phyloP scores from a whole-genome alignment of 371 early-diverging fungal genomes.

The Rhizopus sp. region DNA sequence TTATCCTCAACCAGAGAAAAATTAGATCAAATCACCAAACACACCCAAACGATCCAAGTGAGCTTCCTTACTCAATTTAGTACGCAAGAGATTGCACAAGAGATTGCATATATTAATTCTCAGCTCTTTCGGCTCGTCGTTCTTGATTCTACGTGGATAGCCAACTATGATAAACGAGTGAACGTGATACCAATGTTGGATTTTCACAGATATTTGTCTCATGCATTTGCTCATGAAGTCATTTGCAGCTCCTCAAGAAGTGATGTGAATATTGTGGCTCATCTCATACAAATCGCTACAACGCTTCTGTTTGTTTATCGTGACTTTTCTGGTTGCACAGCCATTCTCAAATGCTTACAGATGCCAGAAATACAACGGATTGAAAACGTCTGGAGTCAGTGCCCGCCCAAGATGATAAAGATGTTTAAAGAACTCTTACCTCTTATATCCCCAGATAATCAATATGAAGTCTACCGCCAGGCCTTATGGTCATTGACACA shows the following conservation, averaged over 20 bases:
- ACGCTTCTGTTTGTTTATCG: conserved; percentile 64
- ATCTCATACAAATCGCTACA: conserved; percentile 57
- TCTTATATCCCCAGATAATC: conserved; percentile 35
- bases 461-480: conserved; percentile 40
- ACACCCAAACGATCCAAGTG: conserved; percentile 52
- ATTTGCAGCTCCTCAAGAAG: conserved; percentile 39
- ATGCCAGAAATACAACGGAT: conserved; percentile 66
- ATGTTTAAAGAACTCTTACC: conserved; percentile 31
- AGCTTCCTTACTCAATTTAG: conserved; percentile 52
- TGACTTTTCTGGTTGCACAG: conserved; percentile 67
- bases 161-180: conserved; percentile 47
- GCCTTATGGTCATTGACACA: conserved; percentile 40
- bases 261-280: conserved; percentile 37
- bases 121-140: conserved; percentile 52
- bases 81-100: conserved; percentile 57
- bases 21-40: conserved; percentile 48
- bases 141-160: conserved; percentile 31
- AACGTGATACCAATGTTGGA: conserved; percentile 52
- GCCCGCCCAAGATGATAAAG: conserved; percentile 41
- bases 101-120: conserved; percentile 61
- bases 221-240: conserved; percentile 59
- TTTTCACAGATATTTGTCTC: conserved; percentile 66
- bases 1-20: conserved; percentile 33
- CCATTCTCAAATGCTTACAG: conserved; percentile 60
- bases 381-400: conserved; percentile 44